Evolutionary conservation across 148 eudicot genomes (phyloP).

Genomic region (Simmondsia chinensis): DNA sequence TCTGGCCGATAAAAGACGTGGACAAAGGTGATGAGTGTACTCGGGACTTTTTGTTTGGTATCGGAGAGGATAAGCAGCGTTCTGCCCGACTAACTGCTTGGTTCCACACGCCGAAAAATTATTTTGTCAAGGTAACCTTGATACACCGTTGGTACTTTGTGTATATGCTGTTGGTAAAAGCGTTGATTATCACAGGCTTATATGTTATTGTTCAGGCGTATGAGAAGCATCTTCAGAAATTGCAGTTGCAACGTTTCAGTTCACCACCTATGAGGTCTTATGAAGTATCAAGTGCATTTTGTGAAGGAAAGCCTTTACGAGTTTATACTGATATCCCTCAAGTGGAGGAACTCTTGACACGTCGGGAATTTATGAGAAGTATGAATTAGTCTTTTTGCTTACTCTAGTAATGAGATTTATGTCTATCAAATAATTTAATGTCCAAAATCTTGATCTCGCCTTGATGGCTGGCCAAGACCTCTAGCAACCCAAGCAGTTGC

Average conservation of each 20-base stretch:
- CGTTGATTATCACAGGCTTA: background rate
- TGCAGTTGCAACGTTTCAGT: constrained; percentile 34
- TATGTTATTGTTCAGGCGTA: constrained; percentile 46
- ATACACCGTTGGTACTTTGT: too few species aligned
- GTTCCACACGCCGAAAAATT: constrained; percentile 92
- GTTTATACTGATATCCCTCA: constrained; percentile 86
- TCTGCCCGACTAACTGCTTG: constrained; percentile 96
- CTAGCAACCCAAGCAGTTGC: too few species aligned
- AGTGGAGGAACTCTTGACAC: constrained; percentile 67
- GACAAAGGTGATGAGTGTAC: constrained; percentile 81
- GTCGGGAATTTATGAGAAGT: constrained; percentile 76
- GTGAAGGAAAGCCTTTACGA: constrained; percentile 34
- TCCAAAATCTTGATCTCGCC: too few species aligned
- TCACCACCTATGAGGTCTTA: constrained; percentile 17
- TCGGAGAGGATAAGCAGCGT: constrained; percentile 92
- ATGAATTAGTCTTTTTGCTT: constrained; percentile 28
- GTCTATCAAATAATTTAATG: too few species aligned
- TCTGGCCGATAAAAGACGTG: constrained; percentile 72
- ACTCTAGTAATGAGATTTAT: background rate
- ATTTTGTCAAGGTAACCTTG: constrained; percentile 63
- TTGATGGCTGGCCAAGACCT: too few species aligned
- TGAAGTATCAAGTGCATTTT: constrained; percentile 23
- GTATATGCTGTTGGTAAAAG: background rate
- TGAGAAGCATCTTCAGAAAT: constrained; percentile 36
- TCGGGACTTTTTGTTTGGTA: constrained; percentile 77